A percentile compares a stretch with the other conserved stretches of the same genome.
These are phyloP conservation scores for Exophiala sp. DNA, from an alignment of 2,329 filamentous ascomycete species.

Conservation along the genomic window DNA sequence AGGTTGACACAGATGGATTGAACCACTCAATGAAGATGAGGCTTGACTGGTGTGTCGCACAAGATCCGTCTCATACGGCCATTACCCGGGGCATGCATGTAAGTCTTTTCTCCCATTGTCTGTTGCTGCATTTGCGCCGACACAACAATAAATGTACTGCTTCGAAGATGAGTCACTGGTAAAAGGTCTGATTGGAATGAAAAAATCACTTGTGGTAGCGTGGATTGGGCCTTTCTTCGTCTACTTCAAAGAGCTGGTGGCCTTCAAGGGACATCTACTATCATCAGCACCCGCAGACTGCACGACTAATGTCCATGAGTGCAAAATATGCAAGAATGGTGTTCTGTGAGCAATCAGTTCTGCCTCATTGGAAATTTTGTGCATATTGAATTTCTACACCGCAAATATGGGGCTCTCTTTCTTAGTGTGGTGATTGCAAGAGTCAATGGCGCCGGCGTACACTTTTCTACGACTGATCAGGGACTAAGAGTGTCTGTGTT, in stretches of 20 bases:
- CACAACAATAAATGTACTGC: background rate
- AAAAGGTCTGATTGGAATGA: slow-evolving; percentile 29
- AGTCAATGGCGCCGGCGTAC: slow-evolving; percentile 28
- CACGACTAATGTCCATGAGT: slow-evolving; percentile 1
- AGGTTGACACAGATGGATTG: background rate
- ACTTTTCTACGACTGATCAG: slow-evolving; percentile 2
- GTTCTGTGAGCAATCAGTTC: slow-evolving; percentile 1
- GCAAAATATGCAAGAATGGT: slow-evolving; percentile 17
- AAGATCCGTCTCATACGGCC: background rate
- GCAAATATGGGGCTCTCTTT: slow-evolving; percentile 24
- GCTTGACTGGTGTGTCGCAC: background rate
- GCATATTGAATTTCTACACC: slow-evolving; percentile 18
- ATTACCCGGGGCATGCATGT: background rate
- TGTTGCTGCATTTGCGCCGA: background rate
- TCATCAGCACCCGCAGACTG: slow-evolving; percentile 10
- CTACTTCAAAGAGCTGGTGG: background rate
- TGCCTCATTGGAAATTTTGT: slow-evolving; percentile 15
- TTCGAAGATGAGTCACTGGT: slow-evolving; percentile 29
- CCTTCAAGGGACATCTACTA: background rate
- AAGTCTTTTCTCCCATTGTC: background rate
- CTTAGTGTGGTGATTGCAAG: slow-evolving; percentile 5
- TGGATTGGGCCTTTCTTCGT: background rate
- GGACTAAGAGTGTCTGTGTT: background rate
- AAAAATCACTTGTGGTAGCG: slow-evolving; percentile 7
- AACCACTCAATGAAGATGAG: background rate